Conservation (phyloP, 2,329 filamentous ascomycete species). For the Xylaria multiplex region DNA sequence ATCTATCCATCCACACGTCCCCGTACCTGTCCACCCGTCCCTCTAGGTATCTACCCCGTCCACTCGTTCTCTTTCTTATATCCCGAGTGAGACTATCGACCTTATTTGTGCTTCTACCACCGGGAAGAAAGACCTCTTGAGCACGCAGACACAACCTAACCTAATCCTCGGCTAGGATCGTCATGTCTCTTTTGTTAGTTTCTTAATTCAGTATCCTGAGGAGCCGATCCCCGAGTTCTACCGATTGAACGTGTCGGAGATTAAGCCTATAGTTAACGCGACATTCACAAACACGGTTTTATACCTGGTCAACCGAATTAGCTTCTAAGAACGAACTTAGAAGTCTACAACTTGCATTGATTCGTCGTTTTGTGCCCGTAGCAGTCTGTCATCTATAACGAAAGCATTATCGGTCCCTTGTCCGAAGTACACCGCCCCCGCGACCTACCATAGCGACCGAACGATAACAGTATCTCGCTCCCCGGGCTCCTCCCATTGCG, state of each 20-base stretch:
- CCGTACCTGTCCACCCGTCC: constrained; percentile 33
- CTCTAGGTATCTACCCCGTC: constrained; percentile 31
- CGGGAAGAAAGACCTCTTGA: constrained; percentile 19
- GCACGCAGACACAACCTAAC: constrained; percentile 16
- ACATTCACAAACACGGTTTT: constrained; percentile 5
- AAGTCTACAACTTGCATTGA: constrained; percentile 15
- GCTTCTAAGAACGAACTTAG: constrained; percentile 12
- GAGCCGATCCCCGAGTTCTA: constrained; percentile 15
- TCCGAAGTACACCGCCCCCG: constrained; percentile 22
- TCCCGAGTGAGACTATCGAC: constrained; percentile 36
- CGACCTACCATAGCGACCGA: constrained; percentile 14
- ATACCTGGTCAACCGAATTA: constrained; percentile 18
- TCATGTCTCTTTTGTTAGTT: constrained; percentile 27
- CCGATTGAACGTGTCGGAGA: constrained; percentile 20
- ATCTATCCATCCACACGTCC: constrained; percentile 24
- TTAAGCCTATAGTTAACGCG: constrained; percentile 18
- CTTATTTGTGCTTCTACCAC: constrained; percentile 30
- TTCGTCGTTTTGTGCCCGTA: constrained; percentile 18
- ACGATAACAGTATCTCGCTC: constrained; percentile 16
- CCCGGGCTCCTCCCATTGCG: constrained; percentile 8
- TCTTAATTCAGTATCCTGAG: constrained; percentile 25
- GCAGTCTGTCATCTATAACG: constrained; percentile 9
- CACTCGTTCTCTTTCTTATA: constrained; percentile 36
- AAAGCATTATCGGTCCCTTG: constrained; percentile 11
- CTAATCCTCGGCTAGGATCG: constrained; percentile 17